Conservation (phyloP, 2,329 filamentous ascomycete genomes). For the Chaetomiaceae sp. region DNA sequence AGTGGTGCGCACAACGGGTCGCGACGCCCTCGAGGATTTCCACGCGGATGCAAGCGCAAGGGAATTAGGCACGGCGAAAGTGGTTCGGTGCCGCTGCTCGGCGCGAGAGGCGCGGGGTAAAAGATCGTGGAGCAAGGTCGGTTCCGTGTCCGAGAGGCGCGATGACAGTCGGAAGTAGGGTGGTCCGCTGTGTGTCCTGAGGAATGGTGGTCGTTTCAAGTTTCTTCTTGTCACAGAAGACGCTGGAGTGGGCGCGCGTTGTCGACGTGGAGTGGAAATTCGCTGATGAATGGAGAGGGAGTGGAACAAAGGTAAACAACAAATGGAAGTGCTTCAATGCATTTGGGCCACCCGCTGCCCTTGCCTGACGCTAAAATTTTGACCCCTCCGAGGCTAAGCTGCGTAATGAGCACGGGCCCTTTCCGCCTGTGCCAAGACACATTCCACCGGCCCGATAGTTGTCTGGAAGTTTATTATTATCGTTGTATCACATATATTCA, state of each 20-base stretch:
- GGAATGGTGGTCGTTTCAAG: too few species aligned
- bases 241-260: slow-evolving; percentile 6
- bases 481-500: too few species aligned
- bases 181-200: neutral
- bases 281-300: slow-evolving; percentile 5
- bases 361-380: slow-evolving; percentile 18
- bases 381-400: slow-evolving; percentile 10
- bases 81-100: neutral
- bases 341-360: slow-evolving; percentile 10
- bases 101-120: slow-evolving; percentile 8
- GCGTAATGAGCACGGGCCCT: too few species aligned
- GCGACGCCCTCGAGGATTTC: neutral
- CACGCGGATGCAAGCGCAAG: too few species aligned
- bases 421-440: neutral
- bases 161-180: neutral
- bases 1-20: neutral
- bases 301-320: slow-evolving; percentile 14
- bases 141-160: too few species aligned
- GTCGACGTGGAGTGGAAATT: slow-evolving; percentile 12
- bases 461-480: neutral
- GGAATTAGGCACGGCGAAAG: too few species aligned
- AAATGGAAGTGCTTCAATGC: neutral
- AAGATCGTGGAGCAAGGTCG: neutral
- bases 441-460: too few species aligned
- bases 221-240: neutral